Evolutionary conservation across 805 yeast species (phyloP), one percentile per base, ranked within the genome.

Genomic region (Kodamaea neixiangensis): DNA sequence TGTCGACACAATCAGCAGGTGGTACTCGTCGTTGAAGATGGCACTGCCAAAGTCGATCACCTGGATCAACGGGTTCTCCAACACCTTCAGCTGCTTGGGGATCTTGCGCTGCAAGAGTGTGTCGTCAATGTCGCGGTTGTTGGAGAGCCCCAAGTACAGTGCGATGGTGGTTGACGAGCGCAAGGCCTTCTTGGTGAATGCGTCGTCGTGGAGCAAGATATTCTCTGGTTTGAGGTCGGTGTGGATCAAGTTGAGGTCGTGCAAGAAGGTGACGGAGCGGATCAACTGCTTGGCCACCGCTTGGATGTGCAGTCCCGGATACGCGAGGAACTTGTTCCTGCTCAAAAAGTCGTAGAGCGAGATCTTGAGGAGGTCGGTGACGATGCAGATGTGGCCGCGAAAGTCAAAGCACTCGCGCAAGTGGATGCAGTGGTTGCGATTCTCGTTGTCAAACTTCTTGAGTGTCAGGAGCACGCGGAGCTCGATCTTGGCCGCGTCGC

Each of bases 41-140:
- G 99, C 97, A 37, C 94, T 85, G n/a, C 99, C 99, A 68, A 94
- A 94, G 71, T 94, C 99, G 54, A 94, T 94, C 21, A 93, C 81
- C 65, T 89, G 91, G 49, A 94, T 89, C 54, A 82, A 78, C 1
- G 98, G 96, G 64, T 88, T 84, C 44, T 77, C 79, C 55, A 94
- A 77, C 7, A 89, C 76, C 54, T 77, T 78, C 52, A 68, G 64
- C 25, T 52, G 54, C 50, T 67, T 67, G 1, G 78, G 78, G 2
- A 58, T 44, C 50, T 67, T 69, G 44, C 58, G 50, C 33, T 29
- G 45, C 29, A 44, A 22, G 17, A 34, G 29, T 19, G 35, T 15
- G 22, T 33, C 46, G 31, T 48, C 51, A n/a, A 20, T 17, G 20
- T 43, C 51, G 11, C 40, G 14, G 15, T 38, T 31, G 20, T 19